Percentiles rank a stretch among this genome's conserved stretches.
Conservation (phyloP, 176 grass and related monocot genomes). For the Bromus sterilis region DNA sequence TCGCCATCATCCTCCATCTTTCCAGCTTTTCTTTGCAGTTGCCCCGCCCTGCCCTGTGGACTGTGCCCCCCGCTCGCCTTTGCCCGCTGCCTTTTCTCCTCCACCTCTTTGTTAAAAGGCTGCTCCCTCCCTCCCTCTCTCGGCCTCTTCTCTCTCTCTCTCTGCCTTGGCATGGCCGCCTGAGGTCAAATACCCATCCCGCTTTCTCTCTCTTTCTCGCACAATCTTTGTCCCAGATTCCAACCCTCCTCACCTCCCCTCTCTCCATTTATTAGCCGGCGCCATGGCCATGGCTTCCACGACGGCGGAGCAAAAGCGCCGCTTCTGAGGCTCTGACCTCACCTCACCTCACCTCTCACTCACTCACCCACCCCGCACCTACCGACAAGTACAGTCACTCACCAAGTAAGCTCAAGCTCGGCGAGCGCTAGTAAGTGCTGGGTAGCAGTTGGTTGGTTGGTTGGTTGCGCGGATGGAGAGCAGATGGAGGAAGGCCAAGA, state of each 20-base stretch:
- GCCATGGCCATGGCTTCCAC: slow-evolving; percentile 24
- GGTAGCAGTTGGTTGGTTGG: neutral
- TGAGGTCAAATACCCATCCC: slow-evolving; percentile 41
- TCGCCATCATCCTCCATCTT: slow-evolving; percentile 34
- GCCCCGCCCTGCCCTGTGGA: neutral
- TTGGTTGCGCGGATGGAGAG: slow-evolving; percentile 40
- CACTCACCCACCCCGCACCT: neutral
- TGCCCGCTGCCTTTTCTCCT: neutral
- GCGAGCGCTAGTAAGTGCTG: neutral
- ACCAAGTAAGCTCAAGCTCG: neutral
- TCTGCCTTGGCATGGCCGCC: neutral
- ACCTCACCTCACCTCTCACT: neutral
- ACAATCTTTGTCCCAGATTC: slow-evolving; percentile 11
- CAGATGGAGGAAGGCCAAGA: slow-evolving; percentile 90
- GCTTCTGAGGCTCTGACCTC: slow-evolving; percentile 23
- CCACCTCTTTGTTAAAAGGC: slow-evolving; percentile 42
- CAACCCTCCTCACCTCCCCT: slow-evolving; percentile 10
- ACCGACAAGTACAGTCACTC: slow-evolving; percentile 12
- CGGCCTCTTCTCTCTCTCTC: neutral
- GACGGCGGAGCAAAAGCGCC: slow-evolving; percentile 16
- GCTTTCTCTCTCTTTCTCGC: slow-evolving; percentile 7
- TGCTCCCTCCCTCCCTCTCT: neutral
- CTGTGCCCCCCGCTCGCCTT: slow-evolving; percentile 17
- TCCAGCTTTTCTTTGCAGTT: neutral
- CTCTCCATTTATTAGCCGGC: neutral